phyloP scores from a whole-genome alignment of 2,329 filamentous ascomycete genomes.

The Gremmenia infestans region DNA sequence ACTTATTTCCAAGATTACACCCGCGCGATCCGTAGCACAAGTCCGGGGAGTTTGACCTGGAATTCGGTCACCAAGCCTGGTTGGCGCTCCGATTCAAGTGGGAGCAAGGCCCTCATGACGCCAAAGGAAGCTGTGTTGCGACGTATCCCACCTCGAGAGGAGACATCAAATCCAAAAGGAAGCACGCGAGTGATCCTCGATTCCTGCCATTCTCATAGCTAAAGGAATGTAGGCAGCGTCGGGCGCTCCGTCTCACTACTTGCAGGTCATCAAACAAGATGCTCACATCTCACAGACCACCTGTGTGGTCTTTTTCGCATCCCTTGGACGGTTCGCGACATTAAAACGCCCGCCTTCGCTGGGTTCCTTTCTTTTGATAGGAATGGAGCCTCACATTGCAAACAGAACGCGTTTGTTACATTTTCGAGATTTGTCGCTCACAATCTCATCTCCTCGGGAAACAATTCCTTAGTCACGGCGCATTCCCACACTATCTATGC shows the following conservation, averaged over 20 bases:
- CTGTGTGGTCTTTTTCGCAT: background rate
- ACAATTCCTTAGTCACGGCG: background rate
- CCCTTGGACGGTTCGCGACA: constrained; percentile 5
- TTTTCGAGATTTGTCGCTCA: background rate
- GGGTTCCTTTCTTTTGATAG: background rate
- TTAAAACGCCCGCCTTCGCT: constrained; percentile 2
- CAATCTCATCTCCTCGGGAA: background rate
- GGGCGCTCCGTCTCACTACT: constrained; percentile 14
- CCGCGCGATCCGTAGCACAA: constrained; percentile 4
- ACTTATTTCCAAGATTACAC: constrained; percentile 11
- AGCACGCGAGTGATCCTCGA: background rate
- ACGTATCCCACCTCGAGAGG: background rate
- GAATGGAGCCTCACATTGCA: constrained; percentile 1
- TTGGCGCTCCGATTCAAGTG: background rate
- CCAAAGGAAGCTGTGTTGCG: background rate
- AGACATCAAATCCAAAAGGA: background rate
- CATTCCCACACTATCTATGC: background rate
- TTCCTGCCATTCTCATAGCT: background rate
- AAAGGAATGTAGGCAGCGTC: background rate
- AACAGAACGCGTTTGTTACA: background rate
- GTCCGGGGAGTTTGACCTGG: background rate
- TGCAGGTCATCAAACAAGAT: constrained; percentile 16
- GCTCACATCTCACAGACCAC: constrained; percentile 3
- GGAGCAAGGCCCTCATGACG: constrained; percentile 2
- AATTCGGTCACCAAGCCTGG: background rate